These are phyloP conservation scores for Leccinellum rugosiceps DNA, from an alignment of 768 basidiomycete genomes.

Conservation along the genomic window DNA sequence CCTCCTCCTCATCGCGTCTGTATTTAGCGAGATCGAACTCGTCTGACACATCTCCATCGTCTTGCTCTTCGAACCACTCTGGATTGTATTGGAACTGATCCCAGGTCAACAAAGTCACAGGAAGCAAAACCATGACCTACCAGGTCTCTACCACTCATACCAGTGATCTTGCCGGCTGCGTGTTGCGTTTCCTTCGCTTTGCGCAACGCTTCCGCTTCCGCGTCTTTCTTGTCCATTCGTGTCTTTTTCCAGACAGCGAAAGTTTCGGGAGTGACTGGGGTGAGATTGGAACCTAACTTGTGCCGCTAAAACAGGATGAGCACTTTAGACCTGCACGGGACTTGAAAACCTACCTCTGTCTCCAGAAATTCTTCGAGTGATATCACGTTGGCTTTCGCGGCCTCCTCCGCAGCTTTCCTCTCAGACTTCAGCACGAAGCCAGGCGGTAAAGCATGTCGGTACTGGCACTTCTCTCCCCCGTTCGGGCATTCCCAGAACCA, in stretches of 20 bases:
- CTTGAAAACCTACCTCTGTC: constrained; percentile 71
- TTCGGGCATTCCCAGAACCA: constrained; percentile 97
- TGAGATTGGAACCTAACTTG: constrained; percentile 86
- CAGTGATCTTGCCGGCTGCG: constrained; percentile 84
- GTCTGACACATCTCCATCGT: constrained; percentile 43
- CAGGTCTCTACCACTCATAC: constrained; percentile 95
- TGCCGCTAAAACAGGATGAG: constrained; percentile 61
- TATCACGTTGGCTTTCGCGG: constrained; percentile 84
- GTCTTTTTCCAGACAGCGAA: constrained; percentile 97
- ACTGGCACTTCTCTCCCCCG: constrained; percentile 82
- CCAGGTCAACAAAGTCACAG: constrained; percentile 6
- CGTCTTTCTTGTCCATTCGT: constrained; percentile 90
- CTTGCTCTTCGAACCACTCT: constrained; percentile 86
- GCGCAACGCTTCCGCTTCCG: constrained; percentile 75
- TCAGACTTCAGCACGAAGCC: constrained; percentile 96
- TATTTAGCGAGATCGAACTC: constrained; percentile 60
- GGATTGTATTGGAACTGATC: constrained; percentile 91
- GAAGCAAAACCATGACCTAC: constrained; percentile 41
- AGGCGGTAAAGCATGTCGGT: constrained; percentile 92
- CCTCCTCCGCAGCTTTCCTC: constrained; percentile 87
- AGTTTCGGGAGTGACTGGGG: constrained; percentile 88
- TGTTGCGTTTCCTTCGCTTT: constrained; percentile 80
- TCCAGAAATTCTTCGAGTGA: constrained; percentile 97
- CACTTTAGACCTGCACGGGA: neutral
- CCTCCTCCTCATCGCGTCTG: constrained; percentile 39